Evolutionary conservation across 208 protist genomes (phyloP).

Genomic region (Endotrypanum monterogeii): DNA sequence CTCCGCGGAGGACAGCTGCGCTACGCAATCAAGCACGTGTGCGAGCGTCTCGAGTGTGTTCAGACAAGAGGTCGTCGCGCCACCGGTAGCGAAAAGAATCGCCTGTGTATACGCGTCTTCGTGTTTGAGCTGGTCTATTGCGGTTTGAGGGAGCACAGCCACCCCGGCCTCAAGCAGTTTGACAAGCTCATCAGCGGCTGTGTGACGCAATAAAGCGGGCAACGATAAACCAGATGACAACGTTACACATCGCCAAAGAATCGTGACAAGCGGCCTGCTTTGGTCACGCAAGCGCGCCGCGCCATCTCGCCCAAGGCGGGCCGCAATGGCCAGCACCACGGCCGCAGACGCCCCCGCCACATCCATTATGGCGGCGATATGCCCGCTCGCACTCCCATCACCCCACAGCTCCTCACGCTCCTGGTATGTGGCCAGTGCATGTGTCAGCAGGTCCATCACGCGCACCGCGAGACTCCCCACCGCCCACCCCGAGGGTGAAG

Average conservation of each 20-base stretch:
- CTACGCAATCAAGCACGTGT: conserved; percentile 31
- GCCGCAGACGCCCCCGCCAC: conserved; percentile 9
- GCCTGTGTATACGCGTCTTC: conserved; percentile 35
- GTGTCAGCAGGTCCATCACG: conserved; percentile 16
- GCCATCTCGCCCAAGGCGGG: neutral
- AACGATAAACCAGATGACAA: neutral
- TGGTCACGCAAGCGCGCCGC: conserved; percentile 3
- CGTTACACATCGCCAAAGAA: conserved; percentile 9
- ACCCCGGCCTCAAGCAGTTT: conserved; percentile 11
- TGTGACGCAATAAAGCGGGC: neutral
- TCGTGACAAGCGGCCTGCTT: conserved; percentile 5
- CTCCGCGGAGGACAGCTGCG: conserved; percentile 10
- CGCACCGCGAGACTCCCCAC: conserved; percentile 7
- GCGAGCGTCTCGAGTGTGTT: conserved; percentile 23
- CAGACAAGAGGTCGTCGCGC: conserved; percentile 4
- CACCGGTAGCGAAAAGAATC: conserved; percentile 29
- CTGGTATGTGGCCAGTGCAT: conserved; percentile 10
- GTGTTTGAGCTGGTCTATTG: conserved; percentile 5
- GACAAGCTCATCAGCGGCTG: conserved; percentile 8
- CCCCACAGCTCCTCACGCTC: neutral
- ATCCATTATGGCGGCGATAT: conserved; percentile 5
- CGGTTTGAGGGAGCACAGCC: conserved; percentile 13
- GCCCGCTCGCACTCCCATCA: neutral
- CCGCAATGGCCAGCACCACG: conserved; percentile 5
- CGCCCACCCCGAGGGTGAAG: neutral